Evolutionary conservation across 2,329 filamentous ascomycete species (phyloP).

Genomic region (Fusarium camptoceras): DNA sequence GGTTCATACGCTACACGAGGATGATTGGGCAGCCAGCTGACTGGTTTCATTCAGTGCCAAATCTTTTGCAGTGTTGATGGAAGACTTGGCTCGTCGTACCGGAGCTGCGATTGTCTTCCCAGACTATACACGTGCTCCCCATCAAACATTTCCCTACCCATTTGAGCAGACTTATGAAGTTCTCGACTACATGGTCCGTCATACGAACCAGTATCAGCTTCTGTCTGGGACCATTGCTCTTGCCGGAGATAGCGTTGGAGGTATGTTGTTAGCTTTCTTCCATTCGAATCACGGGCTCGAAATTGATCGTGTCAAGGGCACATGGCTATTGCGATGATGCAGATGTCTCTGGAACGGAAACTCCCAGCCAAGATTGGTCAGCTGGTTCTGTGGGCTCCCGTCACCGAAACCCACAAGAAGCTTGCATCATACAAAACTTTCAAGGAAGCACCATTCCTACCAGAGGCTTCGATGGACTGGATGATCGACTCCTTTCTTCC

Average conservation of each 20-base stretch:
- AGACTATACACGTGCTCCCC: background rate
- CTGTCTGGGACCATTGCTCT: background rate
- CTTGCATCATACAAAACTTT: background rate
- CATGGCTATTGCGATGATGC: background rate
- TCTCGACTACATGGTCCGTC: background rate
- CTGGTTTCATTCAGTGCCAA: background rate
- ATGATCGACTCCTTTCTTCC: background rate
- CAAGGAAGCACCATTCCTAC: background rate
- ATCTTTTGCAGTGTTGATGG: background rate
- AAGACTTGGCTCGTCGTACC: background rate
- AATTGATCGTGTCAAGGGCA: background rate
- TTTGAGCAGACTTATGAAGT: background rate
- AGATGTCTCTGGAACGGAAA: background rate
- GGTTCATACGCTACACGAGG: too few relatives aligned
- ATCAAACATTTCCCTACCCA: background rate
- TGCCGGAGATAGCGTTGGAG: conserved; percentile 1
- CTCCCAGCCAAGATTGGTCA: background rate
- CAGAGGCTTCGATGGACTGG: background rate
- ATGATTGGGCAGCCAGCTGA: too few relatives aligned
- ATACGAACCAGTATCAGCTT: background rate
- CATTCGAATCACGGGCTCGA: too few relatives aligned
- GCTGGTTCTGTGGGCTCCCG: background rate
- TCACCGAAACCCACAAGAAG: background rate
- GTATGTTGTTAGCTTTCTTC: background rate
- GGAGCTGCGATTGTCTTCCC: background rate